Evolutionary conservation across 371 early-diverging fungal genomes (phyloP).

Genomic region (Circinella minor): DNA sequence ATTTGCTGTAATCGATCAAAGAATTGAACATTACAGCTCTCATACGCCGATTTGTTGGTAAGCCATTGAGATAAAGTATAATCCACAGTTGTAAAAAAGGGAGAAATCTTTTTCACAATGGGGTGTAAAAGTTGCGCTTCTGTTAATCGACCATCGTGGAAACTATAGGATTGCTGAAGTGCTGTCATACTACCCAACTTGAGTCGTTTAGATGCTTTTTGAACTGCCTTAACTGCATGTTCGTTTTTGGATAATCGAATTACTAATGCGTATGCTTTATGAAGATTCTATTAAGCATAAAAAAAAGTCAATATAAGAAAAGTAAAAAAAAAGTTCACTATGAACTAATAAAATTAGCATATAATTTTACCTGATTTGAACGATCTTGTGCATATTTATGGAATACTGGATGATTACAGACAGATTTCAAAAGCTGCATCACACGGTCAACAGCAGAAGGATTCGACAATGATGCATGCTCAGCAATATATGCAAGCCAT

Average conservation of each 20-base stretch:
- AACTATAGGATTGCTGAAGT: constrained; percentile 59
- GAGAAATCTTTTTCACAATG: constrained; percentile 47
- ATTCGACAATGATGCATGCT: constrained; percentile 25
- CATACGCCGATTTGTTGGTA: constrained; percentile 29
- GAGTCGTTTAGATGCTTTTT: constrained; percentile 31
- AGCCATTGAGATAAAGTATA: constrained; percentile 40
- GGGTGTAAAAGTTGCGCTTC: constrained; percentile 59
- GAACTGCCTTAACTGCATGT: constrained; percentile 33
- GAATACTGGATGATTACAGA: constrained; percentile 33
- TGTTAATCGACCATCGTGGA: constrained; percentile 45
- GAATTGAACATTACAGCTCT: constrained; percentile 19
- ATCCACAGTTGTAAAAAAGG: constrained; percentile 43
- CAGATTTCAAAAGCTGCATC: constrained; percentile 31
- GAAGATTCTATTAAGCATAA: not conserved
- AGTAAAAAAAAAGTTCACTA: too few species aligned
- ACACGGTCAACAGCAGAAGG: constrained; percentile 33
- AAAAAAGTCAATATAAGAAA: too few species aligned
- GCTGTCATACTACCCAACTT: constrained; percentile 52
- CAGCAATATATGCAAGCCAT: constrained; percentile 58
- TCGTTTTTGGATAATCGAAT: constrained; percentile 43
- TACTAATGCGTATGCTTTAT: constrained; percentile 36
- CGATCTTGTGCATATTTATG: constrained; percentile 17
- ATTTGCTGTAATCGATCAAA: constrained; percentile 42
- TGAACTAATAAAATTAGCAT: not conserved
- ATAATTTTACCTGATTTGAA: constrained; percentile 1